Evolutionary conservation across 805 yeast species (phyloP), one percentile per base, ranked within the genome.

Genomic region (Debaryomyces castellii): DNA sequence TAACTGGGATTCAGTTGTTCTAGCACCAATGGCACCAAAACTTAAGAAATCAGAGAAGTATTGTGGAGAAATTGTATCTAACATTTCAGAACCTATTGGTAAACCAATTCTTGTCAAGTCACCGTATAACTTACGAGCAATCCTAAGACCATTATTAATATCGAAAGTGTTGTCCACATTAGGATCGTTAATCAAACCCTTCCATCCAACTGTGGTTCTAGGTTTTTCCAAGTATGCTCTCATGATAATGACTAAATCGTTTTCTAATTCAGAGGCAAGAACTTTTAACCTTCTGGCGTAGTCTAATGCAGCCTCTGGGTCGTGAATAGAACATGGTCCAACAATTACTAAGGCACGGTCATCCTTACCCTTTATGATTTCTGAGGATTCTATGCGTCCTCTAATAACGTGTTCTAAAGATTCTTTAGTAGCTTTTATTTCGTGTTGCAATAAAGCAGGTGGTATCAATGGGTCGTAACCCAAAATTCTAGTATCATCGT

Each of bases 181-280:
- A 39, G 99, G 99, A 70, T 92, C 99, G 68, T 92, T 92, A 65
- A 92, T 90, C 60, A 92, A 77, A 59, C 99, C 99, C 72, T 92
- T 92, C 99, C 99, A 92, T 53, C 99, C 99, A 45, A 92, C 98
- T 20, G 98, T 92, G 52, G 99, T 92, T 77, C 99, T 86, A 60
- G 99, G 99, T 72, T 92, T 92, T 73, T 92, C 99, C 56, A 92
- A 78, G 78, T 92, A 92, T 5, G 98, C 98, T 75, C 99, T 86
- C 99, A 92, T 92, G 52, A 92, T 80, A 48, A 92, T 80, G 45
- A 84, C 86, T 46, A 92, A 76, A 54, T 92, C 98, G 44, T 76
- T 81, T 50, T 82, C 67, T 51, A 88, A 78, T 66, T 87, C 88
- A 30, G 82, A 86, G 30, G 89, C 74, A 46, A 89, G 71, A 48